A percentile compares a stretch with the other conserved stretches of the same genome.
These are phyloP conservation scores for Astraeus odoratus DNA, from an alignment of 768 basidiomycete genomes.

Conservation along the genomic window DNA sequence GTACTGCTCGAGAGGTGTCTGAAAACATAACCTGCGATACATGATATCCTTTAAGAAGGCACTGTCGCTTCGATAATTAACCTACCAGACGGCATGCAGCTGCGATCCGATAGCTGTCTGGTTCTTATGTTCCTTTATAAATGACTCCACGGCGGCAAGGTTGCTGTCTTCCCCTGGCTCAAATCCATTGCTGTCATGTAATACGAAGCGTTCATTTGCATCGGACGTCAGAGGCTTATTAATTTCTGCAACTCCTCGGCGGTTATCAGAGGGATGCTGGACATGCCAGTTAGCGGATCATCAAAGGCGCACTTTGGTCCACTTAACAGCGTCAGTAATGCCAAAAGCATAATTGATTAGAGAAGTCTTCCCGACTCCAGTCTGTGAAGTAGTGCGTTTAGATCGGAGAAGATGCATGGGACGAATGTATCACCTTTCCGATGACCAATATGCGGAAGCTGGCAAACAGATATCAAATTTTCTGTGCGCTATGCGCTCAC, in stretches of 20 bases:
- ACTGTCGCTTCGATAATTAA: not conserved
- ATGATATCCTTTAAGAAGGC: not conserved
- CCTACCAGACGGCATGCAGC: slow-evolving; percentile 11
- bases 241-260: slow-evolving; percentile 4
- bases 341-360: not conserved
- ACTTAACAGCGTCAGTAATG: not conserved
- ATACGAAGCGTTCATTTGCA: slow-evolving; percentile 6
- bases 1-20: not conserved
- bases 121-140: slow-evolving; percentile 2
- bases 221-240: slow-evolving; percentile 4
- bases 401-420: not conserved
- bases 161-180: slow-evolving; percentile 8
- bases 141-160: slow-evolving; percentile 4
- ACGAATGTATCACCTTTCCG: not conserved
- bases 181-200: slow-evolving; percentile 13
- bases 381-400: not conserved
- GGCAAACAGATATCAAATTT: not conserved
- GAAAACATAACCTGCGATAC: not conserved
- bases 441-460: not conserved
- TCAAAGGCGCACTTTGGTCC: not conserved
- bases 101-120: not conserved
- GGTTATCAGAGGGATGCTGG: not conserved
- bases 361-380: slow-evolving; percentile 3
- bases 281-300: not conserved
- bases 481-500: not conserved